phyloP scores from a whole-genome alignment of 306 rosid species.

The Corylus americana region DNA sequence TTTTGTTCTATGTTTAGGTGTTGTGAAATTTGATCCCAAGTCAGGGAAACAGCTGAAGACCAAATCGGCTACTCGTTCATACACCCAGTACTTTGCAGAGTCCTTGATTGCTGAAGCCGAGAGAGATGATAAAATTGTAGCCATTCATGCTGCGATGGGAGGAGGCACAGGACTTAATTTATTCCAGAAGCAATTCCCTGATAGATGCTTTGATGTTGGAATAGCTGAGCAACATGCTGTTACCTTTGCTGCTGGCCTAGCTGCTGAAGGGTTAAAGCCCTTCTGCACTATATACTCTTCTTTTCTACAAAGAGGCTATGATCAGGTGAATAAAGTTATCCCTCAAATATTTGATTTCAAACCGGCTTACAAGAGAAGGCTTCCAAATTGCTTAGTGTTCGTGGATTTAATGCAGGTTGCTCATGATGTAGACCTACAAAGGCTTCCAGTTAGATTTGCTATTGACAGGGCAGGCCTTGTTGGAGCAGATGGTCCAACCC shows the following conservation, averaged over 20 bases:
- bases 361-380: not conserved
- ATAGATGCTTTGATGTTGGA: constrained; percentile 66
- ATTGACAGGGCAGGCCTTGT: constrained; percentile 66
- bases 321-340: constrained; percentile 46
- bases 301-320: constrained; percentile 64
- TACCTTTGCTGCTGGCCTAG: constrained; percentile 67
- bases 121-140: constrained; percentile 44
- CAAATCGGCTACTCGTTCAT: constrained; percentile 35
- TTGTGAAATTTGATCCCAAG: constrained; percentile 57
- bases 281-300: constrained; percentile 72
- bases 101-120: constrained; percentile 64
- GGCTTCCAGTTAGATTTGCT: constrained; percentile 63
- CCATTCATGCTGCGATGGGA: constrained; percentile 81
- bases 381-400: not conserved
- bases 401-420: constrained; percentile 38
- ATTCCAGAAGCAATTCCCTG: constrained; percentile 56
- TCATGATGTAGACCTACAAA: constrained; percentile 77
- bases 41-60: constrained; percentile 59
- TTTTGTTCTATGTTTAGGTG: constrained; percentile 40
- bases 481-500: constrained; percentile 78
- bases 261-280: constrained; percentile 64
- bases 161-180: constrained; percentile 75
- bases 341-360: not conserved
- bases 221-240: constrained; percentile 75
- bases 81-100: constrained; percentile 59